phyloP scores from a whole-genome alignment of 1,139 yeast species.

The Lodderomyces parapsilosis region DNA sequence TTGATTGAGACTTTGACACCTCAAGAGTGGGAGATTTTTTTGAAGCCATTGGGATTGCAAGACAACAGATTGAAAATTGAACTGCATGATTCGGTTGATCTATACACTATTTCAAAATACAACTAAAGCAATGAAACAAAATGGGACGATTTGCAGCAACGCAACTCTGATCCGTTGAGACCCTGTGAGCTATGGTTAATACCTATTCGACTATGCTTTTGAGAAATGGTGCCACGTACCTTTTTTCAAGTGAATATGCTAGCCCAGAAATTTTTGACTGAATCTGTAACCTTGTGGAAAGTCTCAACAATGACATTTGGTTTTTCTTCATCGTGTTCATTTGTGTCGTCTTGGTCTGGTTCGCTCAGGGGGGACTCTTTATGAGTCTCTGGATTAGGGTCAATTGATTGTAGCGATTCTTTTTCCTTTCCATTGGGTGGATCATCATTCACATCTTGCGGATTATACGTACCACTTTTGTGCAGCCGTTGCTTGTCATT shows the following conservation, averaged over 20 bases:
- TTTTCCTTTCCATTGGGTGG: slow-evolving; percentile 12
- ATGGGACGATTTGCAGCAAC: not conserved
- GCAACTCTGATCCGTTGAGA: not conserved
- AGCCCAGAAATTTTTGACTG: slow-evolving; percentile 12
- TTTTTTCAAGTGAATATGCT: slow-evolving; percentile 11
- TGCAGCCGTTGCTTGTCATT: not conserved
- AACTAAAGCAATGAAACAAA: not conserved
- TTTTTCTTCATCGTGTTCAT: slow-evolving; percentile 5
- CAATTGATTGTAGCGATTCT: not conserved
- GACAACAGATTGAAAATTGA: slow-evolving; percentile 19
- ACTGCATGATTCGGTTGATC: slow-evolving; percentile 14
- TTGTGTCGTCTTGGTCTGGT: slow-evolving; percentile 6
- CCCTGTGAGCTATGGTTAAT: too few species aligned
- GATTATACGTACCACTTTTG: slow-evolving; percentile 2
- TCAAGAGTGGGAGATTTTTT: slow-evolving; percentile 29
- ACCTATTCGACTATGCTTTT: too few species aligned
- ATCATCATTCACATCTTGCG: not conserved
- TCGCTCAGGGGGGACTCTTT: not conserved
- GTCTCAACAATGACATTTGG: slow-evolving; percentile 7
- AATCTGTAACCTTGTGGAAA: slow-evolving; percentile 13
- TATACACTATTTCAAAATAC: slow-evolving; percentile 12
- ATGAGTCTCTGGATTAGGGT: not conserved
- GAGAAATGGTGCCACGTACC: slow-evolving; percentile 1
- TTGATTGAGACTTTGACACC: slow-evolving; percentile 18
- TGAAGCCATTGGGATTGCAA: slow-evolving; percentile 22